These are phyloP conservation scores for Athelia sp. DNA, from an alignment of 1,284 basidiomycete species.

Conservation along the genomic window DNA sequence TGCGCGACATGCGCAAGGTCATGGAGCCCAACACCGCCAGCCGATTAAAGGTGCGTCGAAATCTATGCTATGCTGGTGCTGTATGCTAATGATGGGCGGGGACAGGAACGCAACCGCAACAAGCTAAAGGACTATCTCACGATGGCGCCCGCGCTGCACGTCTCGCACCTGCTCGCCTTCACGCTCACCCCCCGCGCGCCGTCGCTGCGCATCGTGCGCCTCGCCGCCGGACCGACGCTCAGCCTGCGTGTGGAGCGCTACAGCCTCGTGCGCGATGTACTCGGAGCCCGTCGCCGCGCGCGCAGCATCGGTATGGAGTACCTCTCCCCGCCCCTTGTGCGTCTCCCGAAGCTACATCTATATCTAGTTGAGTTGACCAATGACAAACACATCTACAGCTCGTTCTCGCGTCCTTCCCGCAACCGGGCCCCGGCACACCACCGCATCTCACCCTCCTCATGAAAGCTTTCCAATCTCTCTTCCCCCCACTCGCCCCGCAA, in stretches of 20 bases:
- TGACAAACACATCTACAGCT: constrained; percentile 36
- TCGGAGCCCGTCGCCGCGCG: constrained; percentile 62
- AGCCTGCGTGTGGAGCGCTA: constrained; percentile 94
- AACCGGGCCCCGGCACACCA: constrained; percentile 62
- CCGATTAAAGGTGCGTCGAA: constrained; percentile 69
- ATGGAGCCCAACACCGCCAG: constrained; percentile 99
- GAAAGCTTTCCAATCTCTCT: constrained; percentile 87
- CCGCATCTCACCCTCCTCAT: constrained; percentile 71
- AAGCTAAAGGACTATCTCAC: constrained; percentile 93
- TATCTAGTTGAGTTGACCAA: constrained; percentile 1
- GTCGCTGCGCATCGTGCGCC: constrained; percentile 82
- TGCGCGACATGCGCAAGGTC: constrained; percentile 88
- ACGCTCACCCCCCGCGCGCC: constrained; percentile 83
- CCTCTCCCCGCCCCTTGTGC: constrained; percentile 78
- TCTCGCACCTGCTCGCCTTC: constrained; percentile 93
- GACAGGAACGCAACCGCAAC: constrained; percentile 90
- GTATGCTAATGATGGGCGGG: too few relatives aligned
- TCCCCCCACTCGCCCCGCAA: constrained; percentile 80
- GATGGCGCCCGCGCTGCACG: constrained; percentile 88
- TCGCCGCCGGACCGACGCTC: constrained; percentile 92
- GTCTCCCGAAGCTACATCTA: constrained; percentile 23
- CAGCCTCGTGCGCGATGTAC: constrained; percentile 82
- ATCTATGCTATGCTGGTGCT: constrained; percentile 1
- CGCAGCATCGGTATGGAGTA: constrained; percentile 82
- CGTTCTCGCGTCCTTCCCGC: constrained; percentile 73